Base-by-base conservation (phyloP, 495 filamentous ascomycete species). In the Aspergillus nanangensis region DNA sequence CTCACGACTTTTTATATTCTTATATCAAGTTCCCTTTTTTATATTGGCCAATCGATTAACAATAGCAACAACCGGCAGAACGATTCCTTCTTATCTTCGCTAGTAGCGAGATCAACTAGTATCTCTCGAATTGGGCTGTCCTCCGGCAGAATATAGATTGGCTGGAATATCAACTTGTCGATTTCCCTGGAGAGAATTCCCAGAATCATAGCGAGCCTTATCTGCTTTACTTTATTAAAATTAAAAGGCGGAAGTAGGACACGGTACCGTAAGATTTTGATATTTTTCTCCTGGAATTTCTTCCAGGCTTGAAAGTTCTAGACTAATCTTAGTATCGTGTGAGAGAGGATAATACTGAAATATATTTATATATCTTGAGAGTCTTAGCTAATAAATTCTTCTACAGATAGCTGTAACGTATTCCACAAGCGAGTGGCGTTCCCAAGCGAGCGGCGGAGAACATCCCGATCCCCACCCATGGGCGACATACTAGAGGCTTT, bases 181-280 rank as follows among this genome's bases (percentile, higher is more conserved):
- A 38, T 38, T 20, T 38, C 36, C 20, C 36, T 38, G 17, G 36
- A 17, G 36, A 38, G 36, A 21, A 38, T 38, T 17, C 15, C 36
- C 15, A 38, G 18, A 21, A 38, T 21, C 20, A 38, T 13, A 9
- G 36, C 18, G 15, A 20, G 20, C 14, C 36, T 17, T 4, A 38
- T 20, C 36, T 38, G 36, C 20, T 38, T 38, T 20, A 18, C 38
- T 41, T 22, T 22, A 14, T 24, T n/a, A 27, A 22, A 10, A 41
- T 23, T 27, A 14, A 11, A 27, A 27, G 25, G 25, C 25, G 25
- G 25, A 29, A 29, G 25, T 29, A 11, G 25, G 25, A 29, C 25
- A 29, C 25, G 25, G 25, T 29, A 11, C 25, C 25, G 25, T 29
- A 29, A 11, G 25, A 29, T 29, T 29, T 29, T 11, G 25, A 29